Base-by-base conservation (phyloP, 2,329 filamentous ascomycete species). In the Fusarium bactridioides region DNA sequence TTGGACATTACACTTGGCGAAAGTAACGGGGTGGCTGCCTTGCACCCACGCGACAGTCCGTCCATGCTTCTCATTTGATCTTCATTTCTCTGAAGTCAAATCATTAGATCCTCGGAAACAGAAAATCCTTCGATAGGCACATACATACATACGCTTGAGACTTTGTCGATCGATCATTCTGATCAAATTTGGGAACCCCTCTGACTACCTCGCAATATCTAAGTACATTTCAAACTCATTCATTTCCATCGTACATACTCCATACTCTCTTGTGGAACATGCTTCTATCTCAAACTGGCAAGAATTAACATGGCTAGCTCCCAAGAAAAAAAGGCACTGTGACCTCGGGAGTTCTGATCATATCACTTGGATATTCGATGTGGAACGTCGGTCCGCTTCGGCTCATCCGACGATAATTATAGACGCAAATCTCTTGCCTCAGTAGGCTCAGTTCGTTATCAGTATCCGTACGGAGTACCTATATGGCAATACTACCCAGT, bases 331-430 rank as follows among this genome's bases (percentile, higher is more conserved):
- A 53, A 21, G 23, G 4, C 33, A 56, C 21, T 19, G 29, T 25
- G 23, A 31, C 40, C 27, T 23, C 29, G 7, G 25, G 27, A 45
- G 19, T 35, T 48, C 27, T 35, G n/a, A 23, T 35, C 27, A 35
- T 38, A 57, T 31, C 25, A 27, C 41, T 31, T n/a, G n/a, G 18
- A 18, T 44, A 33, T 45, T 27, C 43, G n/a, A 44, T 27, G 40
- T 63, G 66, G 66, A 64, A 64, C 40, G n/a, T 69, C 64, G 65
- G 66, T 64, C 58, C 64, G 66, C 57, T 23, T 69, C 58, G 58
- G 58, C 35, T 69, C 58, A 40, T 53, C 50, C 44, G 44, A 48
- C 25, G 29, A 69, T 63, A 69, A 58, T 64, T 33, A 54, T 69
- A 69, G 58, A 29, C 33, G 37, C n/a, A 43, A 64, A 48, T 27